phyloP scores from a whole-genome alignment of 1,284 basidiomycete genomes.

The Pyrrhoderma lamaoense region DNA sequence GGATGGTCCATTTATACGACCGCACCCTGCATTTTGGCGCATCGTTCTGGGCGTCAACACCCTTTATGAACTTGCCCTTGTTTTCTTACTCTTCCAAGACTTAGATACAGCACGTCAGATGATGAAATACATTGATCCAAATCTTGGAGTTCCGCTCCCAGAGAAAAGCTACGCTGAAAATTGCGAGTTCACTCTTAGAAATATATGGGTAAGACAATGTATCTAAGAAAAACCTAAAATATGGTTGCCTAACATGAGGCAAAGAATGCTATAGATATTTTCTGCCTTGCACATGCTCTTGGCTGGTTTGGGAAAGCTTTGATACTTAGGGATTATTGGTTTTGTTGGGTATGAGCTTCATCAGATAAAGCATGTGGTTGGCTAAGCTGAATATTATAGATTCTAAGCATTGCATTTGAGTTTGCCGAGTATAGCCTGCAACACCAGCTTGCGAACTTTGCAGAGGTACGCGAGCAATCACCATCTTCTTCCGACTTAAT shows the following conservation, averaged over 20 bases:
- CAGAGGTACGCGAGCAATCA: slow-evolving; percentile 48
- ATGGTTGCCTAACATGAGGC: slow-evolving; percentile 10
- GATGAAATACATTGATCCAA: slow-evolving; percentile 70
- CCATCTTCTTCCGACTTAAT: slow-evolving; percentile 14
- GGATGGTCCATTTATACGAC: slow-evolving; percentile 73
- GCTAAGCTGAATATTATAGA: slow-evolving; percentile 36
- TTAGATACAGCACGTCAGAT: slow-evolving; percentile 66
- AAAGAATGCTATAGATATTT: slow-evolving; percentile 74
- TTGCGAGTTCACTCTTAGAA: slow-evolving; percentile 56
- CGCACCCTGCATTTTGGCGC: slow-evolving; percentile 73
- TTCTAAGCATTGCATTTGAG: slow-evolving; percentile 78
- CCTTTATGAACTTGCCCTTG: slow-evolving; percentile 71
- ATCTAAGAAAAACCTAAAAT: slow-evolving; percentile 7
- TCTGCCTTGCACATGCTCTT: slow-evolving; percentile 73
- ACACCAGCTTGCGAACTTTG: slow-evolving; percentile 78
- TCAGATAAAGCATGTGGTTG: background rate
- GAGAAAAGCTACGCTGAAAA: slow-evolving; percentile 81
- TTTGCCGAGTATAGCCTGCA: slow-evolving; percentile 79
- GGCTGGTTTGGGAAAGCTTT: slow-evolving; percentile 87
- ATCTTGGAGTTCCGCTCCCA: slow-evolving; percentile 62
- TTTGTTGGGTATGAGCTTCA: slow-evolving; percentile 61
- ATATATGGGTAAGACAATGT: slow-evolving; percentile 53
- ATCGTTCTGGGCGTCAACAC: slow-evolving; percentile 69
- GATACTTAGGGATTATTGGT: slow-evolving; percentile 83
- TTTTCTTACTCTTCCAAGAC: slow-evolving; percentile 80